These are phyloP conservation scores for Tolypocladium amazonense DNA, from an alignment of 2,329 filamentous ascomycete species.

Conservation along the genomic window DNA sequence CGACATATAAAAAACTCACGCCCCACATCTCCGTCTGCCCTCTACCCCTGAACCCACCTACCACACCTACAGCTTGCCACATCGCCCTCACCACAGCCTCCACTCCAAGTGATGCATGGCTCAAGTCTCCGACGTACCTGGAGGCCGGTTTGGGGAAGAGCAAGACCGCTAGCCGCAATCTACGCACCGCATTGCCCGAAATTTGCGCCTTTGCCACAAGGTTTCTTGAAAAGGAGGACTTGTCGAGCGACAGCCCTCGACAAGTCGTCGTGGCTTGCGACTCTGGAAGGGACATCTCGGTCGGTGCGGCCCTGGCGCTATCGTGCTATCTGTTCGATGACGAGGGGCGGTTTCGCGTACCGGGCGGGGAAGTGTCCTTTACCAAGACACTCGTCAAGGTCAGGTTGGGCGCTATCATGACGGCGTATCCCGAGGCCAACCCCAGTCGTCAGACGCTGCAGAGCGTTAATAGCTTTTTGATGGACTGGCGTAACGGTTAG, in stretches of 20 bases:
- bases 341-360: conserved; percentile 34
- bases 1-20: conserved; percentile 17
- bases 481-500: conserved; percentile 40
- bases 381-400: conserved; percentile 71
- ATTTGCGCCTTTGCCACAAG: conserved; percentile 46
- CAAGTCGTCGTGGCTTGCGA: conserved; percentile 56
- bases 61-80: conserved; percentile 18
- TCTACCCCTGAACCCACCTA: conserved; percentile 13
- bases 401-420: conserved; percentile 73
- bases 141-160: conserved; percentile 56
- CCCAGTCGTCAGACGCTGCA: conserved; percentile 79
- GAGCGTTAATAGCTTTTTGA: conserved; percentile 83
- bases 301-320: conserved; percentile 67
- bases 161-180: conserved; percentile 72
- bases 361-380: conserved; percentile 25
- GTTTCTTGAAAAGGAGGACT: conserved; percentile 17
- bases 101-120: conserved; percentile 33
- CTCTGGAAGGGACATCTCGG: conserved; percentile 68
- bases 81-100: conserved; percentile 32
- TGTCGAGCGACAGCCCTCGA: not conserved
- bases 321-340: conserved; percentile 64
- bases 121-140: conserved; percentile 27
- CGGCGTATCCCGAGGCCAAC: conserved; percentile 66
- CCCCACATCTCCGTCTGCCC: conserved; percentile 25
- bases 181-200: conserved; percentile 59